A percentile compares a stretch with the other conserved stretches of the same genome.
Evolutionary conservation across 2,329 filamentous ascomycete genomes (phyloP).

Genomic region (Biscogniauxia mediterranea): DNA sequence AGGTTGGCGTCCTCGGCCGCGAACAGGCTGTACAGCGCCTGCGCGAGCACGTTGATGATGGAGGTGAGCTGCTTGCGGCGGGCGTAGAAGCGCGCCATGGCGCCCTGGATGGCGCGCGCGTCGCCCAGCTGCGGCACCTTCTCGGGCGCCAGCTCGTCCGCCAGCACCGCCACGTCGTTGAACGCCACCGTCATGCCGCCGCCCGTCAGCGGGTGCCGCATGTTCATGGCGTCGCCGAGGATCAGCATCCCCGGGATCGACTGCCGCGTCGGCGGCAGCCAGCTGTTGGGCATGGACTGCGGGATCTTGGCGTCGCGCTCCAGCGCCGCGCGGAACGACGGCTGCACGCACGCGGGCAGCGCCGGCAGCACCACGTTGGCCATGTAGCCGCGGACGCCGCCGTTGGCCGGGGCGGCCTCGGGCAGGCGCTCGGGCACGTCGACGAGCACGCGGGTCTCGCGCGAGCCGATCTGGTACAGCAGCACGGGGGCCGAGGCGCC

Average conservation of each 20-base stretch:
- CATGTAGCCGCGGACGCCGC: conserved; percentile 84
- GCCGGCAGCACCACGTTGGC: conserved; percentile 74
- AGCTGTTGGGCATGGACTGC: conserved; percentile 90
- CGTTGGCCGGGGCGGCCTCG: conserved; percentile 68
- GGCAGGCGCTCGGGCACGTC: conserved; percentile 80
- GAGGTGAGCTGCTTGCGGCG: conserved; percentile 75
- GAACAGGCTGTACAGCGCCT: conserved; percentile 89
- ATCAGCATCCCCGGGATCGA: conserved; percentile 71
- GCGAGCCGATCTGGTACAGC: conserved; percentile 94
- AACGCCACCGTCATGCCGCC: conserved; percentile 98
- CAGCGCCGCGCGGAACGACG: conserved; percentile 73
- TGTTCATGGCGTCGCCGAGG: conserved; percentile 94
- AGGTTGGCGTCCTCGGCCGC: conserved; percentile 79
- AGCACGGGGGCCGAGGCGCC: conserved; percentile 74
- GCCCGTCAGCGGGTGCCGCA: conserved; percentile 97
- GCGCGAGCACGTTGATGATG: conserved; percentile 97
- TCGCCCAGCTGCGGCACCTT: conserved; percentile 69
- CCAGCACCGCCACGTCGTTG: conserved; percentile 81
- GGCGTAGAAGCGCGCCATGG: conserved; percentile 82
- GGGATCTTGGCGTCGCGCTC: conserved; percentile 71
- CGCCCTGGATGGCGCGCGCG: conserved; percentile 60
- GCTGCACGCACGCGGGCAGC: conserved; percentile 69
- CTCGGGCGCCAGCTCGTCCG: conserved; percentile 69
- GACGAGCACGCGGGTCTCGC: conserved; percentile 86
- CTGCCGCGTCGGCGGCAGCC: conserved; percentile 73